Percentiles rank a stretch among this genome's conserved stretches.
Conservation (phyloP, 192 early-diverging fungal species). For the Entomortierella chlamydospora region DNA sequence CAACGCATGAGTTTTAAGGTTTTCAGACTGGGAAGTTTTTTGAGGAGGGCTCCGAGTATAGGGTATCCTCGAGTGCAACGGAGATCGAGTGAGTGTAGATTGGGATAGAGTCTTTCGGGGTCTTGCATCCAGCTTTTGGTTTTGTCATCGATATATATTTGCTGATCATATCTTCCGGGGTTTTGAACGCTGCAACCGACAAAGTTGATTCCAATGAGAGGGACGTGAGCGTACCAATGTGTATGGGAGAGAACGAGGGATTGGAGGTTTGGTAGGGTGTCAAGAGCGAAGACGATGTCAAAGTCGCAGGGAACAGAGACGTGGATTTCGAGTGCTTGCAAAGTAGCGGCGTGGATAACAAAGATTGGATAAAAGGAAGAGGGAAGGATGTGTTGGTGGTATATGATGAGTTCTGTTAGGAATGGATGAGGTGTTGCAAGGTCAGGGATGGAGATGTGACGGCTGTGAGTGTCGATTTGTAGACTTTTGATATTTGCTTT, state of each 20-base stretch:
- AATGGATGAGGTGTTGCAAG: too few species aligned
- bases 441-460: too few species aligned
- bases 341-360: not conserved
- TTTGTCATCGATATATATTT: too few species aligned
- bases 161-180: too few species aligned
- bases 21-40: not conserved
- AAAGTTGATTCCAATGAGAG: not conserved
- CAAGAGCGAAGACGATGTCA: not conserved
- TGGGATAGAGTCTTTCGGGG: not conserved
- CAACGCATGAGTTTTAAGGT: not conserved
- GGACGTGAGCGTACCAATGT: not conserved
- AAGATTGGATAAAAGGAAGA: not conserved
- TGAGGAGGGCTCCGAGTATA: not conserved
- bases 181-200: too few species aligned
- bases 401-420: not conserved
- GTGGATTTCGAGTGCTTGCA: not conserved
- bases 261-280: not conserved
- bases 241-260: not conserved
- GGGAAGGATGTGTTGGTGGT: not conserved
- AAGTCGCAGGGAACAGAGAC: not conserved
- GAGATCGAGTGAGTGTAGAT: not conserved
- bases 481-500: too few species aligned
- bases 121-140: not conserved
- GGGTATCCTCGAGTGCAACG: not conserved
- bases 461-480: too few species aligned